Evolutionary conservation across 1,284 basidiomycete species (phyloP).

Genomic region (Ceratobasidium sp.): DNA sequence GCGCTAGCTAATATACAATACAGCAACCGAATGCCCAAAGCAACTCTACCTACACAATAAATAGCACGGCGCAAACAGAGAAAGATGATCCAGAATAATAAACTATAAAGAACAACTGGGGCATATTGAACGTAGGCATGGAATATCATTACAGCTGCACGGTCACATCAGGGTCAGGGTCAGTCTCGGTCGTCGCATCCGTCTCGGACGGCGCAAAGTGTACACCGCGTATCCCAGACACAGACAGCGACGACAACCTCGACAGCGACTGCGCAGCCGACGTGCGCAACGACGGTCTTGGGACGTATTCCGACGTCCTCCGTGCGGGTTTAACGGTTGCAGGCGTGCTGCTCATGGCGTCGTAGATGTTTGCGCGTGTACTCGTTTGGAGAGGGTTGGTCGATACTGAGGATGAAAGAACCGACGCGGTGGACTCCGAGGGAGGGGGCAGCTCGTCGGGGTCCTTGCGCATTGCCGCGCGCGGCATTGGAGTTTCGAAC

Average conservation of each 20-base stretch:
- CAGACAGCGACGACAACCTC: conserved; percentile 15
- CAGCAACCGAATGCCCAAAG: too few species aligned
- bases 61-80: too few species aligned
- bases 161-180: conserved; percentile 9
- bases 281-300: conserved; percentile 19
- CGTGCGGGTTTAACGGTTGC: conserved; percentile 18
- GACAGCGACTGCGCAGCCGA: neutral
- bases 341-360: conserved; percentile 23
- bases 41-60: too few species aligned
- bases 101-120: too few species aligned
- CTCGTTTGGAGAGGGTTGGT: conserved; percentile 34
- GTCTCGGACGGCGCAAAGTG: conserved; percentile 39
- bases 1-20: too few species aligned
- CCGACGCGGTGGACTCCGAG: conserved; percentile 19
- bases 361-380: conserved; percentile 38
- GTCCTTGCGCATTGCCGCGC: conserved; percentile 24
- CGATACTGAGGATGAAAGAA: conserved; percentile 28
- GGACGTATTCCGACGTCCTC: conserved; percentile 1
- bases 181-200: conserved; percentile 10
- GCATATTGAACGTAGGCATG: neutral
- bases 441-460: neutral
- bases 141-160: neutral
- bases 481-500: conserved; percentile 37
- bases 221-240: conserved; percentile 24
- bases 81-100: too few species aligned